Conservation (phyloP, 495 filamentous ascomycete genomes). For the Hypoxylon crocopeplum region DNA sequence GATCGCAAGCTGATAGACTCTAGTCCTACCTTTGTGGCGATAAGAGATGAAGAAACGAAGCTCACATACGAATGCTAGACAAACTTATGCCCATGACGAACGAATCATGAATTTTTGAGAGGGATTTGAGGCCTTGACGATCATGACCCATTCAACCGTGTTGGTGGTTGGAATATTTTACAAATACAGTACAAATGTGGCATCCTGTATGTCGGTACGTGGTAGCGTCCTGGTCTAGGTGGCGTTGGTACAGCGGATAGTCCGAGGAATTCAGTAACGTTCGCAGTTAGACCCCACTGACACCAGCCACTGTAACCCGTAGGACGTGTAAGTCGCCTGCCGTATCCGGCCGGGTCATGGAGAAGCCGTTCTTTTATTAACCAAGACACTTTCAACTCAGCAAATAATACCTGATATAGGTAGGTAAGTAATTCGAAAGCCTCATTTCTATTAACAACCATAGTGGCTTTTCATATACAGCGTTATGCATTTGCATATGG, state of each 20-base stretch:
- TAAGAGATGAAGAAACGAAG: slow-evolving; percentile 3
- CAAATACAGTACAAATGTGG: not conserved
- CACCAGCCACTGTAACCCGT: slow-evolving; percentile 2
- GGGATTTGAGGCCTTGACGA: slow-evolving; percentile 10
- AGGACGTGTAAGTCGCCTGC: slow-evolving; percentile 12
- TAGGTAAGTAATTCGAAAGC: not conserved
- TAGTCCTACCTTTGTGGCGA: not conserved
- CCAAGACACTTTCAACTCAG: not conserved
- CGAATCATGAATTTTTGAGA: not conserved
- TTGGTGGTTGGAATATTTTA: slow-evolving; percentile 5
- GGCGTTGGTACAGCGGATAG: slow-evolving; percentile 4
- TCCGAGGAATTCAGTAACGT: too few species aligned
- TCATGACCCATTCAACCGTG: slow-evolving; percentile 13
- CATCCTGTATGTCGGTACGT: slow-evolving; percentile 3
- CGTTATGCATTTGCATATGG: slow-evolving; percentile 3
- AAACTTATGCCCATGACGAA: slow-evolving; percentile 1
- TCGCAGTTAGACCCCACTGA: slow-evolving; percentile 16
- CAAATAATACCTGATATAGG: not conserved
- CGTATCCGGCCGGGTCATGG: slow-evolving; percentile 4
- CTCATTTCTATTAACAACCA: slow-evolving; percentile 10
- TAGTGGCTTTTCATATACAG: slow-evolving; percentile 5
- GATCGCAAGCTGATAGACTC: not conserved
- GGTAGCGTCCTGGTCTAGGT: slow-evolving; percentile 5
- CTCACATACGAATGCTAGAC: slow-evolving; percentile 2
- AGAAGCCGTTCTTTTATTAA: slow-evolving; percentile 34